Base-by-base conservation (phyloP, 78 protist species). In the Chrysochromulina parva region DNA sequence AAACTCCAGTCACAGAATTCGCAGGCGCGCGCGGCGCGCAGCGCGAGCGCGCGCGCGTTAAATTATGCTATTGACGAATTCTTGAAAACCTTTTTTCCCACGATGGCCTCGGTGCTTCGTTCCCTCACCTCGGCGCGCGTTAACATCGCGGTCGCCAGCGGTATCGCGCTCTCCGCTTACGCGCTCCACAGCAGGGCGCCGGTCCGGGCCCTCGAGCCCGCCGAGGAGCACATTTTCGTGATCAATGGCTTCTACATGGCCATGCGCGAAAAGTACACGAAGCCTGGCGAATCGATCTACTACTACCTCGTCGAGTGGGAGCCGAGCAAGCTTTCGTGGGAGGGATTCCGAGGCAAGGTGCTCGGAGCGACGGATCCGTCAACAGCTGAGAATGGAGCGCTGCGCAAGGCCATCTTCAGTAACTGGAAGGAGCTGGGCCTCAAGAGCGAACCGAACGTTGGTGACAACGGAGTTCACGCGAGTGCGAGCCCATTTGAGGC, bases 391-490 rank as follows among this genome's bases (percentile, higher is more conserved):
- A 60, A 5, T 1, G 91, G 89, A 62, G 65, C 90, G 0, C 38
- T 92, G 59, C 76, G 94, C 19, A 38, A 73, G 38, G 62, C 4
- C 22, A 62, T 92, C 62, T 24, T 76, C 59, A 16, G 5, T 22
- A 53, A 69, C 62, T 92, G 85, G 85, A 20, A 67, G 85, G n/a
- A 28, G 47, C 88, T 92, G 9, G 94, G 88, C 7, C 91, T 92
- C 54, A 19, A n/a, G 66, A 22, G 5, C 53, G 80, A 71, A 90
- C 94, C 94, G 28, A 74, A 74, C 55, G 58, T 50, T n/a, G 69
- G 80, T 26, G 92, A 92, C 84, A 92, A 92, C 89, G 88, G 84
- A 20, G 78, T 92, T 58, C 94, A 92, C 58, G 94, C 94, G 55
- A 17, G 55, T 22, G 94, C 94, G 17, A 10, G 65, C 16, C 94